Conservation (phyloP, 192 early-diverging fungal genomes). For the Coemansia guatemalensis region DNA sequence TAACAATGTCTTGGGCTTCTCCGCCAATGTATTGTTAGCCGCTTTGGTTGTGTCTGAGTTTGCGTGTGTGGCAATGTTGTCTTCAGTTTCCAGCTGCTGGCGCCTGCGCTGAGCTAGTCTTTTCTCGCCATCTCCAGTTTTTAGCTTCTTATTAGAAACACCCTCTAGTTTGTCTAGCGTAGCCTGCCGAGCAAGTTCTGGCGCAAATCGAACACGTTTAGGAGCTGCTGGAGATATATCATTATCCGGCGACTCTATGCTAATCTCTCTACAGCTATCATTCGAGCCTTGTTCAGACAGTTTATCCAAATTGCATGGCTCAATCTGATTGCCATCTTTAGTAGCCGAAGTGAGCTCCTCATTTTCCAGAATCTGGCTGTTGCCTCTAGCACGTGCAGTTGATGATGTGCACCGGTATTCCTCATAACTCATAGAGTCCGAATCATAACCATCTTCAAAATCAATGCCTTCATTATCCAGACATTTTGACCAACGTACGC, state of each 20-base stretch:
- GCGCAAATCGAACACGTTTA: conserved; percentile 39
- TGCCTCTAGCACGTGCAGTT: not conserved
- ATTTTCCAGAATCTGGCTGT: not conserved
- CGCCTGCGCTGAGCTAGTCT: not conserved
- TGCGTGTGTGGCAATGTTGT: too few relatives aligned
- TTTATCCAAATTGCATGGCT: too few relatives aligned
- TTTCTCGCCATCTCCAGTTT: too few relatives aligned
- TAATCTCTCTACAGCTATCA: not conserved
- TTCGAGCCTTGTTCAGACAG: too few relatives aligned
- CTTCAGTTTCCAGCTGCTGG: not conserved
- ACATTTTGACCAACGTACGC: conserved; percentile 42
- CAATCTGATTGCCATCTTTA: not conserved
- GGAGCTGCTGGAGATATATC: not conserved
- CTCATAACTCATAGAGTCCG: conserved; percentile 19
- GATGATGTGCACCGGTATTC: conserved; percentile 22
- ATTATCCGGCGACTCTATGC: not conserved
- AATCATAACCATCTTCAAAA: conserved; percentile 21
- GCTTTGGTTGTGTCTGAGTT: not conserved
- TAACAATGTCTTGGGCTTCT: conserved; percentile 7
- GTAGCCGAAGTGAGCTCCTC: not conserved
- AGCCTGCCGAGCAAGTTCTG: conserved; percentile 4
- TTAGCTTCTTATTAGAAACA: not conserved
- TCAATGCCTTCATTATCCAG: conserved; percentile 23
- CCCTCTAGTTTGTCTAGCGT: conserved; percentile 34
- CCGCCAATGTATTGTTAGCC: not conserved